Evolutionary conservation across 768 basidiomycete genomes (phyloP).

Genomic region (Mycena capillaripes): DNA sequence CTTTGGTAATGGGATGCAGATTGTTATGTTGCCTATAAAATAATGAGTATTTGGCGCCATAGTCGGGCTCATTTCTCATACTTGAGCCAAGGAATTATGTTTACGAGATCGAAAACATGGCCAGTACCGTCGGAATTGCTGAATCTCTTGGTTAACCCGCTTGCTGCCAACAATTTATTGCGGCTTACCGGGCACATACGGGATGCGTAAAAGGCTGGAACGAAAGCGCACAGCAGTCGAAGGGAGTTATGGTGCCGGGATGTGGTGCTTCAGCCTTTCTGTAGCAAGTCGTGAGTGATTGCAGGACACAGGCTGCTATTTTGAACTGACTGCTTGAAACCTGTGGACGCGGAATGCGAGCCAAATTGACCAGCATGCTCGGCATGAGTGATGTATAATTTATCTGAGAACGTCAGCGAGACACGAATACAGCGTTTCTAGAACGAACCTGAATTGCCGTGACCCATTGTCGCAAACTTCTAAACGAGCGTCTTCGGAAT

Average conservation of each 20-base stretch:
- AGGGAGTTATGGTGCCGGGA: conserved; percentile 78
- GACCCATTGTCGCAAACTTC: conserved; percentile 86
- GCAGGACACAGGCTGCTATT: no score
- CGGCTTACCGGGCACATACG: conserved; percentile 88
- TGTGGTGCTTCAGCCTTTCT: conserved; percentile 75
- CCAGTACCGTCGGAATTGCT: conserved; percentile 87
- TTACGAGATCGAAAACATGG: conserved; percentile 77
- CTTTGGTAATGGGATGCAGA: conserved; percentile 82
- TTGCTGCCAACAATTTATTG: no score
- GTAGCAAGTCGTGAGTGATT: no score
- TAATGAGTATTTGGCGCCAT: conserved; percentile 25
- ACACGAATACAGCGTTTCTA: conserved; percentile 59
- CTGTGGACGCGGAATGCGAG: conserved; percentile 84
- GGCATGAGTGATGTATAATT: conserved; percentile 70
- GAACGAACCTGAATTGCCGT: conserved; percentile 83
- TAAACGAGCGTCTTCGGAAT: no score
- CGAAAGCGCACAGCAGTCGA: conserved; percentile 93
- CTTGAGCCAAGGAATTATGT: conserved; percentile 97
- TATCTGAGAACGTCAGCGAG: conserved; percentile 12
- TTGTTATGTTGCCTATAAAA: conserved; percentile 82
- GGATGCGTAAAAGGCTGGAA: conserved; percentile 93
- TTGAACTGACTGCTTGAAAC: conserved; percentile 65
- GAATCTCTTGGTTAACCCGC: no score
- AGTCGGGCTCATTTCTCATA: conserved; percentile 49
- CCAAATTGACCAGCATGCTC: conserved; percentile 88